phyloP scores from a whole-genome alignment of 257 asterid genomes.

The Lithospermum erythrorhizon region DNA sequence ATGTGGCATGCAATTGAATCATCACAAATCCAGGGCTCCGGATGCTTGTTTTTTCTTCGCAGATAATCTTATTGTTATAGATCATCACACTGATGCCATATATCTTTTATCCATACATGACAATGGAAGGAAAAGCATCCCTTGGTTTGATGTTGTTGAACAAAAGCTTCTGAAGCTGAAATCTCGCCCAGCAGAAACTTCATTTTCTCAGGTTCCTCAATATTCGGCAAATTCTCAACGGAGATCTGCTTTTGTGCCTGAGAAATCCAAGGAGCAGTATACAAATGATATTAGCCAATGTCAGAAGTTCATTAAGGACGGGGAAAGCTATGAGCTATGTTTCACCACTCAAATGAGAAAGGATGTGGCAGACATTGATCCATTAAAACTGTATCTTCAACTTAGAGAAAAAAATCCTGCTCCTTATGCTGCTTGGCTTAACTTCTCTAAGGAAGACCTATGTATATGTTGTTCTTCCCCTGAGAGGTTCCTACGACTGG shows the following conservation, averaged over 20 bases:
- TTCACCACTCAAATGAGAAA: conserved; percentile 77
- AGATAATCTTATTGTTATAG: conserved; percentile 74
- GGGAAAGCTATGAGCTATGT: conserved; percentile 92
- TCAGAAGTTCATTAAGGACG: conserved; percentile 62
- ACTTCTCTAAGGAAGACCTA: conserved; percentile 54
- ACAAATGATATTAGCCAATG: conserved; percentile 60
- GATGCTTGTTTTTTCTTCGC: conserved; percentile 97
- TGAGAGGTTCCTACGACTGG: conserved; percentile 83
- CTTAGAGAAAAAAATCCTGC: conserved; percentile 86
- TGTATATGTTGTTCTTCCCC: conserved; percentile 89
- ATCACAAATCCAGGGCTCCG: conserved; percentile 66
- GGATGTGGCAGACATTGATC: conserved; percentile 37
- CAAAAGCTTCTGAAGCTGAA: conserved; percentile 47
- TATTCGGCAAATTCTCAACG: conserved; percentile 10
- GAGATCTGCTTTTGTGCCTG: conserved; percentile 43
- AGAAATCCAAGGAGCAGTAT: conserved; percentile 70
- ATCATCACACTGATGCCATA: conserved; percentile 61
- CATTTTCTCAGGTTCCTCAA: conserved; percentile 14
- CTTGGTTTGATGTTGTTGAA: conserved; percentile 59
- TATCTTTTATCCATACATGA: conserved; percentile 54
- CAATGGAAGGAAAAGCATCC: conserved; percentile 18
- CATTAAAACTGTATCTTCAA: conserved; percentile 55
- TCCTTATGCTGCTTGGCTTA: conserved; percentile 96
- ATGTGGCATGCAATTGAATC: conserved; percentile 60
- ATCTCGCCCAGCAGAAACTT: conserved; percentile 12